Evolutionary conservation across 2,329 filamentous ascomycete species (phyloP), one percentile per base, ranked within the genome.

Genomic region (Ceratocystiopsis brevicomis): DNA sequence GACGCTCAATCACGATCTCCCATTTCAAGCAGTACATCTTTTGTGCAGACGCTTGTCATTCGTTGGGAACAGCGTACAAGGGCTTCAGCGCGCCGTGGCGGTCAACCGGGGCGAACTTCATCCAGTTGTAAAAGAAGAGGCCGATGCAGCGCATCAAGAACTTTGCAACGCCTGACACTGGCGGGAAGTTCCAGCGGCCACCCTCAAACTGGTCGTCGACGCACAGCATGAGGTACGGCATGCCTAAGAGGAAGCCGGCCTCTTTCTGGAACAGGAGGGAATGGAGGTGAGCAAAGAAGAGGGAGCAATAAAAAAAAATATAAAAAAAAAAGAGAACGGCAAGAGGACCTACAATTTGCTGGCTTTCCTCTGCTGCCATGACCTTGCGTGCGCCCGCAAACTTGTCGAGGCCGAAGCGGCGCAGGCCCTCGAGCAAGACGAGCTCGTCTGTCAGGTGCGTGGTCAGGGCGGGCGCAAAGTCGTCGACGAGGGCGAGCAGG

Each of bases 401-500:
- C 37, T 54, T 54, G 25, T 59, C 57, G 13, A 11, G 11, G 21
- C 55, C 56, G 40, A 56, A 61, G 42, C 55, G 51, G 8, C 52
- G 50, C 15, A 65, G 49, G 1, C 41, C 52, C 36, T 59, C 40
- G 15, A 66, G 55, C 36, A 56, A 56, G 33, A 52, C 50, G 38
- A 66, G 59, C 48, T 67, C 63, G 8, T 62, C 56, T 3, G 47
- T 48, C 12, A 66, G 50, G 47, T 66, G 64, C 34, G 53, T 42
- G 35, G 50, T 48, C 43, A 66, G 48, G 4, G 48, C 47, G 1
- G 54, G 51, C 34, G 54, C 60, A 41, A 66, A 63, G 1, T 37
- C 45, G 50, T 63, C 58, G 39, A 64, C 55, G 17, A 61, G 51
- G 8, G 19, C 15, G 15, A 45, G 47, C 3, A 63, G 45, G 40